phyloP scores from a whole-genome alignment of 192 early-diverging fungal species.

The Entomortierella parvispora region DNA sequence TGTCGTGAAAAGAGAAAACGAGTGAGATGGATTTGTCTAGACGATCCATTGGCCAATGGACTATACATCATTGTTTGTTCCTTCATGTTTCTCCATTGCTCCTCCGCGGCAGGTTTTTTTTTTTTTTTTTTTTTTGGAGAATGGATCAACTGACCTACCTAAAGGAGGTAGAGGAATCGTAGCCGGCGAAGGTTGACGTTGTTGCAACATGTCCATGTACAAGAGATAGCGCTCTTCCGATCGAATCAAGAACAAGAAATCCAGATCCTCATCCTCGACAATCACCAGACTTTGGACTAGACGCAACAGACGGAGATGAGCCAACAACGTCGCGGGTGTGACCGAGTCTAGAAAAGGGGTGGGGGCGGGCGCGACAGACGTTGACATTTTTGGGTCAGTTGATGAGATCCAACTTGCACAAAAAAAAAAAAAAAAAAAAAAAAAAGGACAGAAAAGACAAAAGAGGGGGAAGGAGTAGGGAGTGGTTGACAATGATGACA shows the following conservation, averaged over 20 bases:
- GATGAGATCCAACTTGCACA: too few relatives aligned
- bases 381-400: too few relatives aligned
- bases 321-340: constrained; percentile 39
- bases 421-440: too few relatives aligned
- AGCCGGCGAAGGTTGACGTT: constrained; percentile 35
- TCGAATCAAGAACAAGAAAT: constrained; percentile 59
- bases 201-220: constrained; percentile 59
- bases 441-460: background rate
- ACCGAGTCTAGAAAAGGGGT: constrained; percentile 26
- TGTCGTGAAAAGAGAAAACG: background rate
- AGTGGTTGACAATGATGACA: background rate
- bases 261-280: constrained; percentile 45
- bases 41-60: too few relatives aligned
- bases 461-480: background rate
- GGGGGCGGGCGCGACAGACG: too few relatives aligned
- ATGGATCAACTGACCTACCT: constrained; percentile 32
- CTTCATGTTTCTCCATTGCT: too few relatives aligned
- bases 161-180: constrained; percentile 57
- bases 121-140: too few relatives aligned
- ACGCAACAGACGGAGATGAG: constrained; percentile 36
- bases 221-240: constrained; percentile 66
- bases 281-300: constrained; percentile 45
- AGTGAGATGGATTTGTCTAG: background rate
- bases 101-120: too few relatives aligned
- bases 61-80: too few relatives aligned